These are phyloP conservation scores for Nannochloropsis oceanica DNA, from an alignment of 108 stramenopile genomes.

Conservation along the genomic window DNA sequence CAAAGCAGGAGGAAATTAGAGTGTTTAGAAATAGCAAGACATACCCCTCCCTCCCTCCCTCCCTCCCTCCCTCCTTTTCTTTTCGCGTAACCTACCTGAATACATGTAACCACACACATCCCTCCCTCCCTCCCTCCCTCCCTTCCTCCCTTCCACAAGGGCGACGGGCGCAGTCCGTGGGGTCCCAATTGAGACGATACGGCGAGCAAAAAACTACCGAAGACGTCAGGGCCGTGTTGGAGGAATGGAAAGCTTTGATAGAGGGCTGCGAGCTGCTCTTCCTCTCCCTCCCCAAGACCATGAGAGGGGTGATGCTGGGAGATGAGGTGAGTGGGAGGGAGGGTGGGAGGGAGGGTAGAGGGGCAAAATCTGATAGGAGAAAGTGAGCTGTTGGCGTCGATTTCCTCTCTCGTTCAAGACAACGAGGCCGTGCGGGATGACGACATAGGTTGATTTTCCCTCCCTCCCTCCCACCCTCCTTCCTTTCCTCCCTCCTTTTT, in stretches of 20 bases:
- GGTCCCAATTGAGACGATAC: conserved; percentile 32
- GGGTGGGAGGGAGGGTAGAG: not conserved
- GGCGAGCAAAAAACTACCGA: conserved; percentile 29
- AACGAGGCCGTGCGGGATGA: no score
- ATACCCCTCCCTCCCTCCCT: no score
- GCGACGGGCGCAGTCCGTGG: conserved; percentile 21
- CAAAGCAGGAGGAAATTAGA: no score
- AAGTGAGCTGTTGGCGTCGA: no score
- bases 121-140: not conserved
- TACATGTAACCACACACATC: no score
- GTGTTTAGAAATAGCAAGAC: no score
- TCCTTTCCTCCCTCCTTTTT: not conserved
- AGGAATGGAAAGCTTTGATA: conserved; percentile 16
- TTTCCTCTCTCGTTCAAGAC: no score
- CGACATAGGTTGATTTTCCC: no score
- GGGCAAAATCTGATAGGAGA: no score
- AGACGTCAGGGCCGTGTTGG: conserved; percentile 22
- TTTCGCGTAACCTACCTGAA: no score
- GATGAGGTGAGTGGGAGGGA: not conserved
- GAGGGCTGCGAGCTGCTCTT: not conserved
- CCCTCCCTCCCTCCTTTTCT: not conserved
- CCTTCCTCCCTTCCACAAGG: not conserved
- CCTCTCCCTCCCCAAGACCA: conserved; percentile 14
- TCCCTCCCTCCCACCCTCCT: not conserved
- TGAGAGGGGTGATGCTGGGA: not conserved